Conservation (phyloP, 2,329 filamentous ascomycete genomes). For the Leptosphaerulina australis region DNA sequence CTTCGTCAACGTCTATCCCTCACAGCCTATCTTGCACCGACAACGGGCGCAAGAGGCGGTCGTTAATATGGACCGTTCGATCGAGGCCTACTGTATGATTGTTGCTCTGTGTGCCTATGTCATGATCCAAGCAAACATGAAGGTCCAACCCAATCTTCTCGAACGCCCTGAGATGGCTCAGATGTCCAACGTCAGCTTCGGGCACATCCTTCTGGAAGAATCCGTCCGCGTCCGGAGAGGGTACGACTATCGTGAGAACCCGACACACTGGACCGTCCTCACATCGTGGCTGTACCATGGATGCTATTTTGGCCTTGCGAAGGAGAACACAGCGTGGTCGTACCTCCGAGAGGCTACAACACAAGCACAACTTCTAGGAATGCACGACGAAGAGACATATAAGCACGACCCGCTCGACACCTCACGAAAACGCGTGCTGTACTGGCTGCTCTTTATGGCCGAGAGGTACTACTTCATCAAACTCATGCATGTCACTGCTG, state of each 20-base stretch:
- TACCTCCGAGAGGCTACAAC: conserved; percentile 67
- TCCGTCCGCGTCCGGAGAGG: conserved; percentile 61
- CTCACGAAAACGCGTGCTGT: conserved; percentile 62
- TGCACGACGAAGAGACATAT: conserved; percentile 65
- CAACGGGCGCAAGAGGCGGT: conserved; percentile 59
- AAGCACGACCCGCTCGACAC: conserved; percentile 57
- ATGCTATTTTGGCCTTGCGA: conserved; percentile 66
- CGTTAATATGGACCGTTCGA: conserved; percentile 56
- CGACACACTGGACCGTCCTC: conserved; percentile 62
- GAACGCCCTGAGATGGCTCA: conserved; percentile 53
- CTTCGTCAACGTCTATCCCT: conserved; percentile 67
- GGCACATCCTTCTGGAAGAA: conserved; percentile 64
- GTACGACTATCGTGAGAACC: conserved; percentile 64
- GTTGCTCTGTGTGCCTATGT: conserved; percentile 59
- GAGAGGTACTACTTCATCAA: conserved; percentile 56
- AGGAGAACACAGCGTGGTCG: conserved; percentile 67
- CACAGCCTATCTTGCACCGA: conserved; percentile 65
- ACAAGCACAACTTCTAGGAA: conserved; percentile 62
- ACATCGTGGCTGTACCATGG: conserved; percentile 68
- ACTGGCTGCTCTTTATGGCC: conserved; percentile 68
- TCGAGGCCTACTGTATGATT: conserved; percentile 65
- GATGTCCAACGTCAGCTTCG: conserved; percentile 54
- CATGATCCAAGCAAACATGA: conserved; percentile 57
- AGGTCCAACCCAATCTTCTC: conserved; percentile 52
- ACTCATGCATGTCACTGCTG: not conserved